Evolutionary conservation across 2,329 filamentous ascomycete species (phyloP).

Genomic region (Fusarium citri): DNA sequence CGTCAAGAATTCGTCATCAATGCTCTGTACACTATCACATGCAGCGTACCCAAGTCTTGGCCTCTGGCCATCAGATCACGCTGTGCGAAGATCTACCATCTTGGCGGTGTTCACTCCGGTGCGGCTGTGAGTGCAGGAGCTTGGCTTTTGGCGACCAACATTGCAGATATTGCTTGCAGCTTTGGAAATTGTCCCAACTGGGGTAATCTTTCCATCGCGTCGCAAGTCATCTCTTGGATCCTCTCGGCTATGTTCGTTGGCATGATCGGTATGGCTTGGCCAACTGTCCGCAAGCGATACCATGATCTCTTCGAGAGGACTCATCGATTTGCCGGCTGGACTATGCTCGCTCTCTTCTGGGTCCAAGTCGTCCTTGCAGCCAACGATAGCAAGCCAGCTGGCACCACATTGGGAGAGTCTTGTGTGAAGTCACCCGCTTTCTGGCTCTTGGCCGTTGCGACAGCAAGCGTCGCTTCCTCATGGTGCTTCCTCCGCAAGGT

Average conservation of each 20-base stretch:
- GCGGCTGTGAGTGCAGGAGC: constrained; percentile 60
- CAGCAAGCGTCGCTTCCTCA: constrained; percentile 73
- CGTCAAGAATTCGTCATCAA: constrained; percentile 67
- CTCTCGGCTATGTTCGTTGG: constrained; percentile 67
- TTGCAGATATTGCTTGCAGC: constrained; percentile 42
- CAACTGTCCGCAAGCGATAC: constrained; percentile 68
- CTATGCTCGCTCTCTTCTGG: constrained; percentile 74
- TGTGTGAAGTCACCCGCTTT: constrained; percentile 60
- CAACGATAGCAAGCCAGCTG: constrained; percentile 54
- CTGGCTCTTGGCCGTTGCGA: constrained; percentile 75
- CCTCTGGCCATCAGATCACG: constrained; percentile 61
- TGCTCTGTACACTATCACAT: constrained; percentile 59
- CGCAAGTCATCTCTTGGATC: constrained; percentile 65
- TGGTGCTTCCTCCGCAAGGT: constrained; percentile 79
- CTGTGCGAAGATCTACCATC: constrained; percentile 63
- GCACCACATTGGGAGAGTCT: constrained; percentile 50
- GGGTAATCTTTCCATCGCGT: constrained; percentile 52
- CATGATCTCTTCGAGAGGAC: constrained; percentile 78
- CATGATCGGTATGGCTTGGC: constrained; percentile 73
- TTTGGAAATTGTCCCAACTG: constrained; percentile 35
- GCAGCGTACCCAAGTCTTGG: constrained; percentile 58
- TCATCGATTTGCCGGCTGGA: constrained; percentile 80
- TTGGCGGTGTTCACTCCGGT: constrained; percentile 64
- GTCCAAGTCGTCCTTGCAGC: constrained; percentile 67
- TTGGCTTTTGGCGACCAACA: constrained; percentile 60